phyloP scores from a whole-genome alignment of 2,329 filamentous ascomycete species.

The Ophiognomonia clavigignenti-juglandacearum region DNA sequence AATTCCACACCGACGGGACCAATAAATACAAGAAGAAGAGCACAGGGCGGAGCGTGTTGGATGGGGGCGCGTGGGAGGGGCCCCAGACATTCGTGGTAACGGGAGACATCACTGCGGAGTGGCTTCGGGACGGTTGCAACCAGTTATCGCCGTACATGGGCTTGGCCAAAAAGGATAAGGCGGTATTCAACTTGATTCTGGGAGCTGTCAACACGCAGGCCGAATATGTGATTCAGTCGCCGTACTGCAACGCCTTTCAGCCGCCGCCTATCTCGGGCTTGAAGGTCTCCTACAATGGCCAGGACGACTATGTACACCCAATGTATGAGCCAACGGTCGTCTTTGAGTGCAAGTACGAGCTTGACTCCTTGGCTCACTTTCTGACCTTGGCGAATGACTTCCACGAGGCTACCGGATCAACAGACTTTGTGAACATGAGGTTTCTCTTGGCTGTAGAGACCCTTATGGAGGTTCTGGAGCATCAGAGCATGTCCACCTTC shows the following conservation, averaged over 20 bases:
- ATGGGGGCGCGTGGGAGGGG: slow-evolving; percentile 70
- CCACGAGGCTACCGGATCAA: slow-evolving; percentile 71
- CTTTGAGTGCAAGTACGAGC: slow-evolving; percentile 98
- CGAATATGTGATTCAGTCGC: slow-evolving; percentile 89
- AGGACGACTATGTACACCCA: slow-evolving; percentile 81
- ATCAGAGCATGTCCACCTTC: slow-evolving; percentile 81
- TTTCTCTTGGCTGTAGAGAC: slow-evolving; percentile 78
- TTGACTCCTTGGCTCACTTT: slow-evolving; percentile 92
- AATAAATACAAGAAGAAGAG: slow-evolving; percentile 30
- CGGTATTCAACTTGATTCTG: slow-evolving; percentile 73
- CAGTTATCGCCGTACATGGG: slow-evolving; percentile 87
- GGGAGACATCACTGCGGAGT: slow-evolving; percentile 88
- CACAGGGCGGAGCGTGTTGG: slow-evolving; percentile 29
- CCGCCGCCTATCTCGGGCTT: slow-evolving; percentile 82
- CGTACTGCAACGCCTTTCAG: slow-evolving; percentile 98
- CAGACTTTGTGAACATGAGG: slow-evolving; percentile 69
- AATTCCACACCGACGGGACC: slow-evolving; percentile 71
- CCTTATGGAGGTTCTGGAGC: slow-evolving; percentile 66
- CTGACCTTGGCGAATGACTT: slow-evolving; percentile 83
- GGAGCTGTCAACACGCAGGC: slow-evolving; percentile 95
- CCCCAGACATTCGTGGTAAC: slow-evolving; percentile 90
- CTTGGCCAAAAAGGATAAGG: slow-evolving; percentile 74
- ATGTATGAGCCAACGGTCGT: slow-evolving; percentile 78
- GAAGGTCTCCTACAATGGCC: slow-evolving; percentile 66
- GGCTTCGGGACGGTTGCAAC: slow-evolving; percentile 87